Conservation (phyloP, 305 asterid species). For the Ilex paraguariensis region DNA sequence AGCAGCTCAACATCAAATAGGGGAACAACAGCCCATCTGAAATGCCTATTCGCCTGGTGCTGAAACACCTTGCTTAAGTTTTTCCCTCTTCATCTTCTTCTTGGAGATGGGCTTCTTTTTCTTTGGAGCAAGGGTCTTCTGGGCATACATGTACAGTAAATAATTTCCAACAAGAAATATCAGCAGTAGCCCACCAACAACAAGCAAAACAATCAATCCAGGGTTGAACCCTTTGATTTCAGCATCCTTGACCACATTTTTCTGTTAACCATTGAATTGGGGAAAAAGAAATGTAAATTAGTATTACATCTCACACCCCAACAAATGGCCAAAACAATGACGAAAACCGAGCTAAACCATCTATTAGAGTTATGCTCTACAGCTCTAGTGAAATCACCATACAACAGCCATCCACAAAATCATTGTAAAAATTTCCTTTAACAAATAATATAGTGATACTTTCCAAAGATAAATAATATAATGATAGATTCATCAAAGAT, state of each 20-base stretch:
- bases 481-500: no score
- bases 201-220: conserved; percentile 74
- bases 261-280: conserved; percentile 35
- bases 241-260: conserved; percentile 31
- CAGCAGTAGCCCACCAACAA: conserved; percentile 70
- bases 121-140: conserved; percentile 78
- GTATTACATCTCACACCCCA: no score
- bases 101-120: conserved; percentile 94
- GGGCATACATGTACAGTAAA: conserved; percentile 65
- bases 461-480: no score
- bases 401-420: no score
- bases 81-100: conserved; percentile 96
- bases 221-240: conserved; percentile 76
- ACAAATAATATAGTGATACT: no score
- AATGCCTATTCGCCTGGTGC: conserved; percentile 81
- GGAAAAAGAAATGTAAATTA: neutral
- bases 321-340: no score
- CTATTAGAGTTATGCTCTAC: no score
- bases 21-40: neutral
- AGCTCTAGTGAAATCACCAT: no score
- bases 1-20: no score
- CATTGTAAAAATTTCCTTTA: no score
- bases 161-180: conserved; percentile 81
- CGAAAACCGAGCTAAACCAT: no score
- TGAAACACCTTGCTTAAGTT: conserved; percentile 88